phyloP scores from a whole-genome alignment of 129 eudicot species.

The Artemisia argyi region DNA sequence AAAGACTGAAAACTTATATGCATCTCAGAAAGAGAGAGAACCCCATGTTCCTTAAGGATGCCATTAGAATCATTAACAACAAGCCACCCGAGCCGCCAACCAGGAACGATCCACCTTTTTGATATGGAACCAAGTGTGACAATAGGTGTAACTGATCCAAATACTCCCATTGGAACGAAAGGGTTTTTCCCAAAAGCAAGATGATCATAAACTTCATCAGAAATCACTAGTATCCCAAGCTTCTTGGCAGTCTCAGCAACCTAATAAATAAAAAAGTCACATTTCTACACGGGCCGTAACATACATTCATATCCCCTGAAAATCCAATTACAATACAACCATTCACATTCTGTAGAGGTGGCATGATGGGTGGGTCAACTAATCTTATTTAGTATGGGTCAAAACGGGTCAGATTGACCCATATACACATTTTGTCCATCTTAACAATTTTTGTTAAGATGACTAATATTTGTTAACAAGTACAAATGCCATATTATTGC shows the following conservation, averaged over 20 bases:
- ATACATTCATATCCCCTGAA: neutral
- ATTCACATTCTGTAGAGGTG: too few relatives aligned
- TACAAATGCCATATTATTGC: too few relatives aligned
- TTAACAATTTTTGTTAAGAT: too few relatives aligned
- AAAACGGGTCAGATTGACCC: too few relatives aligned
- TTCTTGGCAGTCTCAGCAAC: slow-evolving; percentile 78
- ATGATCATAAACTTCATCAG: slow-evolving; percentile 85
- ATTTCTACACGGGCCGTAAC: neutral
- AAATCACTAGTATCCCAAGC: slow-evolving; percentile 74
- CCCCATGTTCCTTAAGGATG: slow-evolving; percentile 63
- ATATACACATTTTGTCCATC: too few relatives aligned
- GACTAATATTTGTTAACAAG: too few relatives aligned
- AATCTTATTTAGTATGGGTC: too few relatives aligned
- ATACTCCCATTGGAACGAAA: slow-evolving; percentile 83
- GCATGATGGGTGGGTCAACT: too few relatives aligned
- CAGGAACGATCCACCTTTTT: slow-evolving; percentile 90
- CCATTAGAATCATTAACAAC: slow-evolving; percentile 65
- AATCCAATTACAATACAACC: neutral
- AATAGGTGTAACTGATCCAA: slow-evolving; percentile 68
- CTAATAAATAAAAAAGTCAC: slow-evolving; percentile 22
- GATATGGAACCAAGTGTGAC: slow-evolving; percentile 84
- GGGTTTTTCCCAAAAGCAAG: slow-evolving; percentile 74
- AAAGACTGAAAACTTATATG: neutral
- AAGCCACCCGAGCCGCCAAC: slow-evolving; percentile 93
- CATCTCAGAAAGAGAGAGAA: slow-evolving; percentile 32